These are phyloP conservation scores for Puccinia polysora DNA, from an alignment of 1,284 basidiomycete species.

Conservation along the genomic window DNA sequence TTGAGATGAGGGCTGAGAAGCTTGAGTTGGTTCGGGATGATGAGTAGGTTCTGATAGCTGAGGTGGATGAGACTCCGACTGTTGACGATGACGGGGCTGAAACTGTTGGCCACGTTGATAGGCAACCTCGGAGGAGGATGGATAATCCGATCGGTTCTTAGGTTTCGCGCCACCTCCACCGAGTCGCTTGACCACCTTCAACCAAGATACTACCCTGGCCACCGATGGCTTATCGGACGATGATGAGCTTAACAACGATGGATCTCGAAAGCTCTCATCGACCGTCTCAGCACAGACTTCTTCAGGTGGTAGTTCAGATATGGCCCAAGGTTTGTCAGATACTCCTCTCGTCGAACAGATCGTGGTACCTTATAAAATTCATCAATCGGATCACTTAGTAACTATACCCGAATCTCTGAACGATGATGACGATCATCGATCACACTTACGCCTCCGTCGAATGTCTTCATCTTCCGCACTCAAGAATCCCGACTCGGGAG, in stretches of 20 bases:
- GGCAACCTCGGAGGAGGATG: background rate
- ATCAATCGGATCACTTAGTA: background rate
- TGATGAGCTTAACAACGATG: background rate
- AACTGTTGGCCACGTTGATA: background rate
- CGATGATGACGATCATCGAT: conserved; percentile 37
- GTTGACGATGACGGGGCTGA: too few species aligned
- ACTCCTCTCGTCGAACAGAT: conserved; percentile 52
- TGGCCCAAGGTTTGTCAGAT: conserved; percentile 49
- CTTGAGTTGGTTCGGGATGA: background rate
- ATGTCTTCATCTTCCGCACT: conserved; percentile 7
- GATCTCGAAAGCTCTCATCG: background rate
- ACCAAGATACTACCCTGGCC: conserved; percentile 49
- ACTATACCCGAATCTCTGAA: conserved; percentile 30
- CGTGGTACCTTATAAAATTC: conserved; percentile 46
- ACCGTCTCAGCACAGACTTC: conserved; percentile 35
- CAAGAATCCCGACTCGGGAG: conserved; percentile 31
- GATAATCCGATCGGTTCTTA: background rate
- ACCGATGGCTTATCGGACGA: conserved; percentile 43
- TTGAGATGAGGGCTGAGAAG: background rate
- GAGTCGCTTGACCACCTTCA: conserved; percentile 45
- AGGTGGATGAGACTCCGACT: background rate
- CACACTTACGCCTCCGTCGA: conserved; percentile 14
- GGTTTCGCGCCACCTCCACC: conserved; percentile 4
- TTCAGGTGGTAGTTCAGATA: conserved; percentile 43
- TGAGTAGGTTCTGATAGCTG: background rate